Conservation (phyloP, 768 basidiomycete genomes). For the Kwoniella botswanensis region DNA sequence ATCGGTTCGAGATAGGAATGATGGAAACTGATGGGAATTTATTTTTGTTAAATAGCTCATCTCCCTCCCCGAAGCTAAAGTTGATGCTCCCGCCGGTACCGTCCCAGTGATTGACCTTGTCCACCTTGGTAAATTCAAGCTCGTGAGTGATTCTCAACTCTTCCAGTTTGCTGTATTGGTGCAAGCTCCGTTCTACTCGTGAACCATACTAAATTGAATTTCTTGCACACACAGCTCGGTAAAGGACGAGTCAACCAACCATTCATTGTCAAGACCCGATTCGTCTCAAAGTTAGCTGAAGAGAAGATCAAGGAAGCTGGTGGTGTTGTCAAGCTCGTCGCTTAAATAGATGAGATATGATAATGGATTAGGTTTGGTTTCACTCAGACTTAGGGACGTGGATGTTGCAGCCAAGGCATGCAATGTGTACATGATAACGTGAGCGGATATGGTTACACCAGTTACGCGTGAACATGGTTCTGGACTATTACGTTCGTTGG, state of each 20-base stretch:
- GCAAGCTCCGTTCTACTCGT: no score
- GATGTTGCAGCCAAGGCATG: constrained; percentile 31
- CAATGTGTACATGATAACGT: constrained; percentile 35
- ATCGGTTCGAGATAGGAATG: background rate
- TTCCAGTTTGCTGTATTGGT: no score
- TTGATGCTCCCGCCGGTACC: constrained; percentile 57
- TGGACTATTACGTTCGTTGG: background rate
- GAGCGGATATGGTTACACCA: background rate
- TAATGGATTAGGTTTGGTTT: constrained; percentile 11
- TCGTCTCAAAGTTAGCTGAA: constrained; percentile 84
- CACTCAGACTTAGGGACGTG: constrained; percentile 4
- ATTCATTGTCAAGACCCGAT: constrained; percentile 98
- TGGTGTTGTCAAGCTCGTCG: constrained; percentile 89
- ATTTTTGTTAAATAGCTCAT: constrained; percentile 51
- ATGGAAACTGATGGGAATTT: background rate
- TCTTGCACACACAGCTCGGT: constrained; percentile 65
- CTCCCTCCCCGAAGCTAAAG: constrained; percentile 57
- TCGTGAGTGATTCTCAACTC: constrained; percentile 44
- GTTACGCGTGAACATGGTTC: background rate
- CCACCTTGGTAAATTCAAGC: constrained; percentile 58
- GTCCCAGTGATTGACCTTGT: constrained; percentile 89
- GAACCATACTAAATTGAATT: no score
- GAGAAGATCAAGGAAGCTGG: constrained; percentile 68
- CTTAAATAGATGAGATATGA: constrained; percentile 61
- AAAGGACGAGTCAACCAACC: constrained; percentile 83